These are phyloP conservation scores for Spiromastix sp. DNA, from an alignment of 2,329 filamentous ascomycete genomes.

Conservation along the genomic window DNA sequence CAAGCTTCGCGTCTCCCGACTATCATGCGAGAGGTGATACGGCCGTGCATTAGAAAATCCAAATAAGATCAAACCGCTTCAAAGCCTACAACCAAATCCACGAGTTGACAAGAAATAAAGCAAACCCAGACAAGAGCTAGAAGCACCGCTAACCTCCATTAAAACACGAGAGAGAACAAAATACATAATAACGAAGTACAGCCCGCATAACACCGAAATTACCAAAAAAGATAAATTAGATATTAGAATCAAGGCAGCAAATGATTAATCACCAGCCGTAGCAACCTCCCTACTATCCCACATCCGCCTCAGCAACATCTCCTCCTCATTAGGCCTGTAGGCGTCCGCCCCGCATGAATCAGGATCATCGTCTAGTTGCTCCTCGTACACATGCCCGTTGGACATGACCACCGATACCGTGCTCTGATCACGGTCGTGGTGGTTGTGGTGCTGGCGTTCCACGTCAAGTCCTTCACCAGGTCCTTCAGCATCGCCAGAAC, in stretches of 20 bases:
- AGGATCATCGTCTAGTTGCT: constrained; percentile 4
- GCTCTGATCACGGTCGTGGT: constrained; percentile 24
- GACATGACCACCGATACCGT: constrained; percentile 21
- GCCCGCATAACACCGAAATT: neutral
- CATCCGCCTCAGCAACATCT: constrained; percentile 33
- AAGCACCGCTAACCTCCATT: neutral
- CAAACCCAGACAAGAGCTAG: neutral
- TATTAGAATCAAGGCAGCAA: neutral
- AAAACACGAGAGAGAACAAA: neutral
- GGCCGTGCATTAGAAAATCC: too few species aligned
- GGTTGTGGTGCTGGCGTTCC: constrained; percentile 15
- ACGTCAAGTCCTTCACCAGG: constrained; percentile 10
- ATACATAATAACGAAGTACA: constrained; percentile 1
- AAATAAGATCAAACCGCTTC: too few species aligned
- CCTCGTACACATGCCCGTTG: constrained; percentile 5
- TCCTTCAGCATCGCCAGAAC: constrained; percentile 10
- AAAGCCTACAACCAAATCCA: too few species aligned
- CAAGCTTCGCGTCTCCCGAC: too few species aligned
- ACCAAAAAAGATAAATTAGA: neutral
- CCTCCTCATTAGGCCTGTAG: constrained; percentile 22
- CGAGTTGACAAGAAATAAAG: too few species aligned
- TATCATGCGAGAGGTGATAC: too few species aligned
- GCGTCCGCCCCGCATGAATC: neutral
- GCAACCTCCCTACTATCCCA: constrained; percentile 35
- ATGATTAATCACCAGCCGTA: constrained; percentile 17